A percentile compares a stretch with the other conserved stretches of the same genome.
Evolutionary conservation across 2,329 filamentous ascomycete genomes (phyloP).

Genomic region (Fusarium subtropicale): DNA sequence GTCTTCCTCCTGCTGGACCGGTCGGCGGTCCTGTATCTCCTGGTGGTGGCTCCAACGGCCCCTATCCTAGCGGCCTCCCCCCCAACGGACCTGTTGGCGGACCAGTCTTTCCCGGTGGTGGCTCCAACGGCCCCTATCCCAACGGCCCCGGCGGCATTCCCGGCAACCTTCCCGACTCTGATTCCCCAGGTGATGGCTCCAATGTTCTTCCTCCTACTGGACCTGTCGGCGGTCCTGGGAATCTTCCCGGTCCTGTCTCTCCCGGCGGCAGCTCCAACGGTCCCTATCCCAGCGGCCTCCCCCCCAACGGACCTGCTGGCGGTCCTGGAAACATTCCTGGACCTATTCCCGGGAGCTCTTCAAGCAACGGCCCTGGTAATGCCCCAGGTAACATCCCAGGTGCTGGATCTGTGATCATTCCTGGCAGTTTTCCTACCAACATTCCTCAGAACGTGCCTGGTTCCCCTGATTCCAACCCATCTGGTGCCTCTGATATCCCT

Average conservation of each 20-base stretch:
- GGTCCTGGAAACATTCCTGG: constrained; percentile 23
- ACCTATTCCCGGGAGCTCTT: constrained; percentile 3
- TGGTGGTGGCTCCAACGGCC: not conserved
- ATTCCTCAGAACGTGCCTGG: constrained; percentile 23
- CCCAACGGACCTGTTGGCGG: constrained; percentile 14
- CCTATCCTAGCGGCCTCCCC: constrained; percentile 21
- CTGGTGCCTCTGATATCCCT: constrained; percentile 34
- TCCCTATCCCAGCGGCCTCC: constrained; percentile 21
- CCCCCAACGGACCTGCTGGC: constrained; percentile 15
- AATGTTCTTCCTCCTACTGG: constrained; percentile 24
- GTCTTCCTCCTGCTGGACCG: constrained; percentile 23
- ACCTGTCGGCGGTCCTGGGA: constrained; percentile 12
- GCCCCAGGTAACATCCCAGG: constrained; percentile 26
- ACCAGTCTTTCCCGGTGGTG: constrained; percentile 6
- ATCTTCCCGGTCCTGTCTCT: constrained; percentile 5
- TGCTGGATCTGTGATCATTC: constrained; percentile 25
- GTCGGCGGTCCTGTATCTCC: constrained; percentile 12
- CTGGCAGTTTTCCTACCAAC: constrained; percentile 22
- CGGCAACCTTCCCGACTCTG: constrained; percentile 26
- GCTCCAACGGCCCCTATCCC: constrained; percentile 1
- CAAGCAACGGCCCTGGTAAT: constrained; percentile 13
- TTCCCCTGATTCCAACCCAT: constrained; percentile 5
- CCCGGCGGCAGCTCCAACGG: constrained; percentile 24
- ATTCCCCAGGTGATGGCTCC: constrained; percentile 14
- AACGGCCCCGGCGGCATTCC: constrained; percentile 2